Evolutionary conservation across 73 alveolate species (phyloP), one percentile per base, ranked within the genome.

Genomic region (Paramecium biaurelia): DNA sequence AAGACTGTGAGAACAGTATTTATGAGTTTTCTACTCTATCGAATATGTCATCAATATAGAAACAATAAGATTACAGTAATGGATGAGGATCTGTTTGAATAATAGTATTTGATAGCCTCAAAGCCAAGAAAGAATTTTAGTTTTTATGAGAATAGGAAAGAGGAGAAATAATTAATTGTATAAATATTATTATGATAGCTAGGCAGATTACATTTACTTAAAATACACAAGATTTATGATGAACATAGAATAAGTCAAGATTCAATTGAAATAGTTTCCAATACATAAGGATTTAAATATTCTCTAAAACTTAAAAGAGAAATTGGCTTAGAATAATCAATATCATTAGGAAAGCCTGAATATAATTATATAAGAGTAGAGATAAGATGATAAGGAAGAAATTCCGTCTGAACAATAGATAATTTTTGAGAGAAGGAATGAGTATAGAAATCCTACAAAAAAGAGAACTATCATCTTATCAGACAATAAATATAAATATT

Each of bases 131-230:
- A 45, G 32, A 26, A 37, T 21, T 79, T 30, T 7, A 79, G 90
- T 34, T 79, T 43, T 45, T 79, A 43, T 45, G 90, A 79, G 32
- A 79, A 79, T 79, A 41, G 90, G 43, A 47, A 79, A 7, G 74
- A 79, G 8, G 90, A 79, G 56, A 79, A 41, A 79, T 43, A 79
- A 42, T 45, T 79, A 45, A 43, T 79, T 8, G 90, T 79, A 79
- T 72, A 3, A n/a, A 35, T 37, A n/a, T 6, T 43, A 26, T 15
- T 47, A 23, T 15, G 30, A 79, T 43, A 45, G 10, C 26, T 79
- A 79, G 90, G 42, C 76, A 43, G 90, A 79, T 79, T 79, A 43
- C 30, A 79, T 79, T 3, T 79, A 43, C 28, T 9, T 79, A 21
- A 79, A 79, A 79, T 79, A 79, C 18, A 43, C 70, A 12, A 38